Conservation (phyloP, 208 protist species). For the Crithidia fasciculata region DNA sequence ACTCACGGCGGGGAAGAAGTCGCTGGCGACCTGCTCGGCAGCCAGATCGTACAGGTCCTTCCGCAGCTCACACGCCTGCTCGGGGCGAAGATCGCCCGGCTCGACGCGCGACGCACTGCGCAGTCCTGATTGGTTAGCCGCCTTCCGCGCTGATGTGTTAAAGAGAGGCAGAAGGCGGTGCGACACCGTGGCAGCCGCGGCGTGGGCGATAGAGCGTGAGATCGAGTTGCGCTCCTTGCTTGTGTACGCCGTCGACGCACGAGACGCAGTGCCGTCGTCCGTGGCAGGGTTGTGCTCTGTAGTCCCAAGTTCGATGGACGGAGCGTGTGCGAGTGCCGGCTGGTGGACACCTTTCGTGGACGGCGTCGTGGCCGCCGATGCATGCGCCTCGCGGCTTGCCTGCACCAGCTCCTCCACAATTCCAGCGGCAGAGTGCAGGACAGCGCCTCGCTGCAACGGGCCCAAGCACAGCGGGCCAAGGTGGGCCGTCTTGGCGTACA, state of each 20-base stretch:
- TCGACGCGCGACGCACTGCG: constrained; percentile 5
- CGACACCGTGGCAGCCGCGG: background rate
- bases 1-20: constrained; percentile 32
- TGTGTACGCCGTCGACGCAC: background rate
- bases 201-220: background rate
- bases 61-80: constrained; percentile 17
- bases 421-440: constrained; percentile 30
- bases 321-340: background rate
- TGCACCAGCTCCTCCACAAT: constrained; percentile 2
- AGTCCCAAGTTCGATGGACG: background rate
- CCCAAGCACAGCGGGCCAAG: constrained; percentile 25
- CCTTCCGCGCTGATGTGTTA: too few species aligned
- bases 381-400: background rate
- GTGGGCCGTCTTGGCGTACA: constrained; percentile 39
- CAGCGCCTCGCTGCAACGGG: constrained; percentile 41
- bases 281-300: background rate
- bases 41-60: constrained; percentile 47
- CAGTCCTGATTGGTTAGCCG: background rate
- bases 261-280: background rate
- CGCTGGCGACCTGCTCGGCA: constrained; percentile 19
- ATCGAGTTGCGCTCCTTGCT: background rate
- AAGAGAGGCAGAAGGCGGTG: constrained; percentile 11
- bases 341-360: background rate
- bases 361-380: background rate
- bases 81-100: background rate